These are phyloP conservation scores for Hymenochaete sp. DNA, from an alignment of 1,284 basidiomycete species.

Conservation along the genomic window DNA sequence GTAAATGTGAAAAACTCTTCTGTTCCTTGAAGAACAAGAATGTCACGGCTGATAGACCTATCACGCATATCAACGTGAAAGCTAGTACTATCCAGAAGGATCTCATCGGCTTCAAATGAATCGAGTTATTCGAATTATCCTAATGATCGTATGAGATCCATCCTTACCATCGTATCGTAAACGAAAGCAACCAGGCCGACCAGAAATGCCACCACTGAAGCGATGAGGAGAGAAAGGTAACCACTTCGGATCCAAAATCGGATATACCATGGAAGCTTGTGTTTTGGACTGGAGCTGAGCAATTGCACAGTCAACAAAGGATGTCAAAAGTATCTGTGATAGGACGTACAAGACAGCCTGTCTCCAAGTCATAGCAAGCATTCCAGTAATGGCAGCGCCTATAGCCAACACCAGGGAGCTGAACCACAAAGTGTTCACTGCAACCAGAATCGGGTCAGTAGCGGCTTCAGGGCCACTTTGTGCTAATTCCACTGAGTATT, in stretches of 20 bases:
- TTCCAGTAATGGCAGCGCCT: slow-evolving; percentile 13
- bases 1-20: slow-evolving; percentile 7
- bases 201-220: slow-evolving; percentile 14
- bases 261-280: slow-evolving; percentile 14
- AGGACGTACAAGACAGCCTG: slow-evolving; percentile 13
- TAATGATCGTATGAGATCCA: not conserved
- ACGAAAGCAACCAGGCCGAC: slow-evolving; percentile 11
- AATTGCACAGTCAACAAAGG: not conserved
- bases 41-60: slow-evolving; percentile 13
- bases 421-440: slow-evolving; percentile 15
- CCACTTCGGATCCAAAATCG: slow-evolving; percentile 15
- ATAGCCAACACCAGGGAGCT: slow-evolving; percentile 14
- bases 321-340: too few relatives aligned
- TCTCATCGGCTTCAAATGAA: not conserved
- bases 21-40: slow-evolving; percentile 12
- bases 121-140: not conserved
- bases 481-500: slow-evolving; percentile 11
- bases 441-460: too few relatives aligned
- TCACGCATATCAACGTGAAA: slow-evolving; percentile 10
- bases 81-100: slow-evolving; percentile 11
- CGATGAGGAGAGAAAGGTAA: slow-evolving; percentile 13
- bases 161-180: slow-evolving; percentile 8
- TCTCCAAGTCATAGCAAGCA: slow-evolving; percentile 17
- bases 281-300: slow-evolving; percentile 15
- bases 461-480: not conserved